Conservation (phyloP, 75 land plant genomes). For the Gnetum montanum region DNA sequence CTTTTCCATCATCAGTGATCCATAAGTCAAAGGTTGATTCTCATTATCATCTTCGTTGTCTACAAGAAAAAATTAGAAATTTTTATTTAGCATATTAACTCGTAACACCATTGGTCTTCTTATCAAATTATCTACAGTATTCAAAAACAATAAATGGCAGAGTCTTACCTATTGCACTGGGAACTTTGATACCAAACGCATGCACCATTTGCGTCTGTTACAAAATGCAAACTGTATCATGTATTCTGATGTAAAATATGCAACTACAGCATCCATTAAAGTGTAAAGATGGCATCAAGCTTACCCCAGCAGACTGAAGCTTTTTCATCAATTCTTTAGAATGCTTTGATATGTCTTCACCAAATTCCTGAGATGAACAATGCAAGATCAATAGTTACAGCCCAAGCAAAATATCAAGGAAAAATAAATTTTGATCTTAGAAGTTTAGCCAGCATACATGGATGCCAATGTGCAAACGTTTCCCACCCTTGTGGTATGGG, state of each 20-base stretch:
- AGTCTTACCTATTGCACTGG: too few species aligned
- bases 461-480: slow-evolving; percentile 79
- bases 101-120: neutral
- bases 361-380: slow-evolving; percentile 62
- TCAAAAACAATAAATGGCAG: too few species aligned
- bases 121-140: too few species aligned
- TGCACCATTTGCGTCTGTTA: slow-evolving; percentile 17
- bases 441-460: too few species aligned
- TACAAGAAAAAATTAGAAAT: neutral
- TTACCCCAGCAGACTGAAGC: slow-evolving; percentile 51
- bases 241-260: too few species aligned
- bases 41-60: slow-evolving; percentile 16
- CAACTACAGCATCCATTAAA: too few species aligned
- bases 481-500: slow-evolving; percentile 98
- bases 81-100: neutral
- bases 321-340: slow-evolving; percentile 49
- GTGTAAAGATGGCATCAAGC: too few species aligned
- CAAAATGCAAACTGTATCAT: too few species aligned
- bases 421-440: too few species aligned
- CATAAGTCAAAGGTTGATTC: slow-evolving; percentile 59
- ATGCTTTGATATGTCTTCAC: slow-evolving; percentile 59
- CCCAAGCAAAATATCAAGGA: too few species aligned
- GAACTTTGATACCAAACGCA: slow-evolving; percentile 13
- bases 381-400: too few species aligned
- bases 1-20: slow-evolving; percentile 70